Evolutionary conservation across 2,329 filamentous ascomycete genomes (phyloP).

Genomic region (Cercospora berteroae): DNA sequence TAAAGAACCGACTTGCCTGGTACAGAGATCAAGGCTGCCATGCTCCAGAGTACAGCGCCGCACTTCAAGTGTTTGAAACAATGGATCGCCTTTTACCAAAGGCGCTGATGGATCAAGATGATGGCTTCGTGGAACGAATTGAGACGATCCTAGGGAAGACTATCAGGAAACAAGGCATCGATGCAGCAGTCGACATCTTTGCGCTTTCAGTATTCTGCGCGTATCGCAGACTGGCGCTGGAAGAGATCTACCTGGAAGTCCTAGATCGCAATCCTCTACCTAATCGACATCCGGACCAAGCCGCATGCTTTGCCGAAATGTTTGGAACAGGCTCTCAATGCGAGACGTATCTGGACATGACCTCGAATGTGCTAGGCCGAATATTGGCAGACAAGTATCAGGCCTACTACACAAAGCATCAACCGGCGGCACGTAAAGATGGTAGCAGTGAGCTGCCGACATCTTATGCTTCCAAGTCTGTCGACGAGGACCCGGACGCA

Average conservation of each 20-base stretch:
- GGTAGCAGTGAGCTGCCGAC: constrained; percentile 24
- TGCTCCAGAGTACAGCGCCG: constrained; percentile 37
- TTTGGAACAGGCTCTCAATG: constrained; percentile 64
- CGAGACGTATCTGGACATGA: constrained; percentile 60
- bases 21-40: constrained; percentile 42
- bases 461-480: constrained; percentile 24
- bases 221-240: constrained; percentile 56
- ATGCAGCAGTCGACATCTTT: constrained; percentile 50
- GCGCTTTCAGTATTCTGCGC: constrained; percentile 59
- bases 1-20: constrained; percentile 40
- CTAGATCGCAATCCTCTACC: constrained; percentile 43
- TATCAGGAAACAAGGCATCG: constrained; percentile 20
- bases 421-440: constrained; percentile 24
- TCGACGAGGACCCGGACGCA: constrained; percentile 19
- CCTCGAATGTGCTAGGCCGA: constrained; percentile 23
- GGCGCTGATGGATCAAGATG: constrained; percentile 19
- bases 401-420: constrained; percentile 24
- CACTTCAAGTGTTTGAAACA: constrained; percentile 42
- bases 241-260: constrained; percentile 64
- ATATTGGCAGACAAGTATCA: constrained; percentile 24
- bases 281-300: constrained; percentile 61
- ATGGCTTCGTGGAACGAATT: constrained; percentile 15
- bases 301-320: constrained; percentile 62
- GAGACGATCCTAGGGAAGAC: constrained; percentile 13
- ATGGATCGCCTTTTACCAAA: constrained; percentile 26